These are phyloP conservation scores for Fomitopsis palustris DNA, from an alignment of 1,284 basidiomycete genomes.

Conservation along the genomic window DNA sequence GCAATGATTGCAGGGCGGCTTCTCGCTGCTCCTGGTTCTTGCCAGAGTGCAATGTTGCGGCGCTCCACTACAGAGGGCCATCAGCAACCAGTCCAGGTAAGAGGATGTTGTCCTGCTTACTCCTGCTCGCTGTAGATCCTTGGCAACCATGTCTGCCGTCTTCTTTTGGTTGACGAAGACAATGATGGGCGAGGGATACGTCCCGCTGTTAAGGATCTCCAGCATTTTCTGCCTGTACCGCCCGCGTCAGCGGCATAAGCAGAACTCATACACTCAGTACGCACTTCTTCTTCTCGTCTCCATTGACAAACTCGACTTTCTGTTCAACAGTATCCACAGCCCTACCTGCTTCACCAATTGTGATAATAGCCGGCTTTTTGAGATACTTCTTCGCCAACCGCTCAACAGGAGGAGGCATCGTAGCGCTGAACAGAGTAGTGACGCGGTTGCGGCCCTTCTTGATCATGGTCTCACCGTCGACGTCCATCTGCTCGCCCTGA, in stretches of 20 bases:
- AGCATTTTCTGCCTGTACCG: conserved; percentile 67
- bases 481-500: conserved; percentile 59
- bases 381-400: conserved; percentile 93
- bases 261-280: conserved; percentile 24
- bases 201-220: conserved; percentile 86
- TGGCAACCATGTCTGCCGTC: conserved; percentile 94
- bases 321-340: conserved; percentile 99
- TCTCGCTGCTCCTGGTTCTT: conserved; percentile 98
- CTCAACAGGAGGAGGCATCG: conserved; percentile 97
- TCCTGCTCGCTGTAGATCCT: conserved; percentile 84
- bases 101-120: conserved; percentile 37
- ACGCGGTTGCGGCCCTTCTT: conserved; percentile 81
- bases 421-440: conserved; percentile 94
- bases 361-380: conserved; percentile 89
- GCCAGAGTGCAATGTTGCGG: conserved; percentile 91
- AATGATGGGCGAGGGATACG: conserved; percentile 89
- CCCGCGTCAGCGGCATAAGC: conserved; percentile 10
- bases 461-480: conserved; percentile 57
- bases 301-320: conserved; percentile 87
- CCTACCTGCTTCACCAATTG: conserved; percentile 95
- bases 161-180: conserved; percentile 99
- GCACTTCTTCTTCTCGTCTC: conserved; percentile 94
- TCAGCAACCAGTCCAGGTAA: conserved; percentile 12
- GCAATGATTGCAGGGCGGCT: conserved; percentile 82
- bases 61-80: conserved; percentile 60